phyloP scores from a whole-genome alignment of 2,329 filamentous ascomycete species.

The Pleurostoma richardsiae region DNA sequence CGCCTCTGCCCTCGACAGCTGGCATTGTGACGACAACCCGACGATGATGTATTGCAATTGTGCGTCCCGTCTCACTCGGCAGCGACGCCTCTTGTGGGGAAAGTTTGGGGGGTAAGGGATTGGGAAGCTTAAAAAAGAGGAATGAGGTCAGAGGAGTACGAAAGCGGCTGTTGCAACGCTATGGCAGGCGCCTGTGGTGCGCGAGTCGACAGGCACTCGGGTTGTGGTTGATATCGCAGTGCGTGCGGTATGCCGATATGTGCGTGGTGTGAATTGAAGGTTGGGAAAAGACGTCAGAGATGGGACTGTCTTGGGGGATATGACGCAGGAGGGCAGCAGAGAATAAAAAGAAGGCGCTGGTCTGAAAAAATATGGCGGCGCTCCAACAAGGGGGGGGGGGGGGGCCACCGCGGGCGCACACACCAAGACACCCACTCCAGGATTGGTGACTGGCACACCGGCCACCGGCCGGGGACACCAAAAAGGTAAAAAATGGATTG shows the following conservation, averaged over 20 bases:
- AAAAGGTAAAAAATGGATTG: too few species aligned
- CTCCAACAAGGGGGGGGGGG: neutral
- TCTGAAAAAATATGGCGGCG: neutral
- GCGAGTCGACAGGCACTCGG: neutral
- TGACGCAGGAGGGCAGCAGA: conserved; percentile 3
- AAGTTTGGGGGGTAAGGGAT: conserved; percentile 1
- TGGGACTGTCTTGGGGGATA: neutral
- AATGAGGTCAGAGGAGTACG: conserved; percentile 7
- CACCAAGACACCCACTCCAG: neutral
- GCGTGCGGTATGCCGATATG: neutral
- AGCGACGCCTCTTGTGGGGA: neutral
- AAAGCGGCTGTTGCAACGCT: conserved; percentile 1
- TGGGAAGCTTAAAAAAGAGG: conserved; percentile 8
- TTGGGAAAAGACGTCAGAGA: conserved; percentile 5
- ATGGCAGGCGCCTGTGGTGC: neutral
- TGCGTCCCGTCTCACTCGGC: conserved; percentile 4
- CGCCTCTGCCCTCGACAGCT: conserved; percentile 30
- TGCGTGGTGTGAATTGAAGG: neutral
- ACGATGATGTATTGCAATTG: conserved; percentile 41
- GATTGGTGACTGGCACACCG: too few species aligned
- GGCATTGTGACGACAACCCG: conserved; percentile 32
- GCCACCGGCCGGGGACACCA: too few species aligned
- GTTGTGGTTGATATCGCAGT: neutral
- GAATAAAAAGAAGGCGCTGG: conserved; percentile 1
- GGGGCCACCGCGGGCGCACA: neutral